Percentiles rank a stretch among this genome's conserved stretches.
Conservation (phyloP, 306 rosid species). For the Geum urbanum region DNA sequence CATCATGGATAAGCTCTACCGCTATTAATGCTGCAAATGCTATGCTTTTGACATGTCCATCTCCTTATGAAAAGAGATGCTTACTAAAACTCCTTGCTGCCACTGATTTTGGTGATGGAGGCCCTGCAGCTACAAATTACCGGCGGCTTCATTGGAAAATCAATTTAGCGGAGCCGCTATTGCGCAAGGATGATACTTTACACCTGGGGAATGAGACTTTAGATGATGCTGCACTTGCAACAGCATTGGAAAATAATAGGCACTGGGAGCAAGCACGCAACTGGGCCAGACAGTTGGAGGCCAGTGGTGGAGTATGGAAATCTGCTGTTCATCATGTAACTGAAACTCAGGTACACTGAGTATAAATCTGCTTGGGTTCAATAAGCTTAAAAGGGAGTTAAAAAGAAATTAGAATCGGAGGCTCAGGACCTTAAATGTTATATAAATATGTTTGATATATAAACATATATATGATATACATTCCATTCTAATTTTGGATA, state of each 20-base stretch:
- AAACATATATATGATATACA: neutral
- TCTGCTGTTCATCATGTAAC: conserved; percentile 84
- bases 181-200: conserved; percentile 57
- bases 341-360: conserved; percentile 72
- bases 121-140: conserved; percentile 60
- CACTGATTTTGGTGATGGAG: conserved; percentile 93
- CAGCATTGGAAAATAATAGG: conserved; percentile 72
- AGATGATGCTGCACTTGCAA: conserved; percentile 83
- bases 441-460: no score
- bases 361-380: conserved; percentile 28
- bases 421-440: neutral
- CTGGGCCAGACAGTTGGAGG: conserved; percentile 97
- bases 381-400: neutral
- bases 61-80: conserved; percentile 95
- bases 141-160: conserved; percentile 77
- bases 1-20: conserved; percentile 83
- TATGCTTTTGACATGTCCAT: conserved; percentile 82
- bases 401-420: neutral
- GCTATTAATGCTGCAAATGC: conserved; percentile 89
- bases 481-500: neutral
- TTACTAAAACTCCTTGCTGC: conserved; percentile 88
- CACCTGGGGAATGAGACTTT: conserved; percentile 70
- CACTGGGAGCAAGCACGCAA: conserved; percentile 96
- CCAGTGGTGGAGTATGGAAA: conserved; percentile 77
- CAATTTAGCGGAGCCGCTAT: conserved; percentile 81